Conservation (phyloP, 495 filamentous ascomycete genomes). For the Hypoxylon perforatum region DNA sequence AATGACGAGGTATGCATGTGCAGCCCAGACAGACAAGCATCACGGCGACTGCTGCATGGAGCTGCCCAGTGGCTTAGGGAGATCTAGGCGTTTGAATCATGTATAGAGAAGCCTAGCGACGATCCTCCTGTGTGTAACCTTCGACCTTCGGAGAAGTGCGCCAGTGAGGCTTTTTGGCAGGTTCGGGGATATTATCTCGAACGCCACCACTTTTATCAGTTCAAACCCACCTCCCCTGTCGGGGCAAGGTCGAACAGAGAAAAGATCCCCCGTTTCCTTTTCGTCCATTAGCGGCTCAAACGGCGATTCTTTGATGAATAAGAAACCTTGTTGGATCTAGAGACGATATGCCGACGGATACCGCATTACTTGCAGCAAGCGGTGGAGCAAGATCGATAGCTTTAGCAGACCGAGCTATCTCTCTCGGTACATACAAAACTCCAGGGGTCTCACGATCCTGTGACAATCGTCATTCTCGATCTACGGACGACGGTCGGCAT, state of each 20-base stretch:
- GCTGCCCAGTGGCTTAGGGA: conserved; percentile 4
- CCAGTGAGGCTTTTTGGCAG: conserved; percentile 19
- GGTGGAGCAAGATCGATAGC: background rate
- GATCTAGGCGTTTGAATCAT: conserved; percentile 13
- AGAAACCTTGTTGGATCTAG: conserved; percentile 3
- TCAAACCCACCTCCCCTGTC: conserved; percentile 8
- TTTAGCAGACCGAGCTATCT: no score
- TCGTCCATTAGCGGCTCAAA: conserved; percentile 9
- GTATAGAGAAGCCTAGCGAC: conserved; percentile 11
- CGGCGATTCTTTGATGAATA: background rate
- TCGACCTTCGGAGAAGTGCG: conserved; percentile 29
- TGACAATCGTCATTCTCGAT: conserved; percentile 2
- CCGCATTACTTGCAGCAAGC: conserved; percentile 23
- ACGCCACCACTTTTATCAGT: conserved; percentile 2
- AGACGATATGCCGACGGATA: conserved; percentile 31
- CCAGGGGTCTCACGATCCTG: conserved; percentile 3
- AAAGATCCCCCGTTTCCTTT: conserved; percentile 8
- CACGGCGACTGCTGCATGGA: background rate
- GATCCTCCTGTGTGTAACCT: conserved; percentile 23
- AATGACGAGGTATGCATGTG: no score
- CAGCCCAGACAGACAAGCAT: no score
- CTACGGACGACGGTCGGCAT: background rate
- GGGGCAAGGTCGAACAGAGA: conserved; percentile 1
- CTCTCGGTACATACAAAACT: no score
- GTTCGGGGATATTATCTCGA: conserved; percentile 18